Conservation (phyloP, 2,329 filamentous ascomycete species). For the Zymoseptoria brevis region DNA sequence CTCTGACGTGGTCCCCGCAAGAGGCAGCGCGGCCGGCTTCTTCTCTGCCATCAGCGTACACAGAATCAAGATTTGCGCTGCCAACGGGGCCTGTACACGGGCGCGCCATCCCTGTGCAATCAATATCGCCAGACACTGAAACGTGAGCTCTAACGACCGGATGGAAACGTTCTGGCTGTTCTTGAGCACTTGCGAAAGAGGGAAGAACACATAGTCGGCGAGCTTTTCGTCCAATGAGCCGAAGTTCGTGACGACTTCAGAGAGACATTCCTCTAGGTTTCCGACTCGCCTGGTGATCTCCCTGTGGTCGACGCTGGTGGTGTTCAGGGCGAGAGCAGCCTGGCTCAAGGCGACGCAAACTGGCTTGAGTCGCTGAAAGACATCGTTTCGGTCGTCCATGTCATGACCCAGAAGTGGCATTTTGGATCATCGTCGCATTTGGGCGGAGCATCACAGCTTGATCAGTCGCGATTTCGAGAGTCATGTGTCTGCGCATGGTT, state of each 20-base stretch:
- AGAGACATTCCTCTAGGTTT: constrained; percentile 35
- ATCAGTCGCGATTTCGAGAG: background rate
- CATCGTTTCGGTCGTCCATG: constrained; percentile 29
- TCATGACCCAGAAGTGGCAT: constrained; percentile 1
- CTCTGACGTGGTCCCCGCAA: constrained; percentile 59
- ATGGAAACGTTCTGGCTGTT: constrained; percentile 64
- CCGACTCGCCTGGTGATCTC: constrained; percentile 37
- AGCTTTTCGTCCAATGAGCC: constrained; percentile 64
- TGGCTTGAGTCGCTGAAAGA: constrained; percentile 48
- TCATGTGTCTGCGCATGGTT: background rate
- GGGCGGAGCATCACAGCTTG: background rate
- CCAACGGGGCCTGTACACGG: constrained; percentile 61
- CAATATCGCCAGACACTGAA: constrained; percentile 67
- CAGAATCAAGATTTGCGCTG: constrained; percentile 77
- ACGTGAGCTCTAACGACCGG: constrained; percentile 63
- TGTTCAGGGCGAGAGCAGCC: constrained; percentile 43
- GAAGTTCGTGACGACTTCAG: constrained; percentile 35
- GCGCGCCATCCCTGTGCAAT: constrained; percentile 71
- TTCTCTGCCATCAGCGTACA: constrained; percentile 75
- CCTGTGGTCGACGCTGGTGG: constrained; percentile 29
- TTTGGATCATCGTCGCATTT: background rate
- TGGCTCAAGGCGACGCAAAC: constrained; percentile 53
- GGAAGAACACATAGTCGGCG: constrained; percentile 92
- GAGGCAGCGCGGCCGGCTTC: constrained; percentile 49
- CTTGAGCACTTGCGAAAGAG: constrained; percentile 77